These are phyloP conservation scores for Fusarium pseudoanthophilum DNA, from an alignment of 2,329 filamentous ascomycete genomes.

Conservation along the genomic window DNA sequence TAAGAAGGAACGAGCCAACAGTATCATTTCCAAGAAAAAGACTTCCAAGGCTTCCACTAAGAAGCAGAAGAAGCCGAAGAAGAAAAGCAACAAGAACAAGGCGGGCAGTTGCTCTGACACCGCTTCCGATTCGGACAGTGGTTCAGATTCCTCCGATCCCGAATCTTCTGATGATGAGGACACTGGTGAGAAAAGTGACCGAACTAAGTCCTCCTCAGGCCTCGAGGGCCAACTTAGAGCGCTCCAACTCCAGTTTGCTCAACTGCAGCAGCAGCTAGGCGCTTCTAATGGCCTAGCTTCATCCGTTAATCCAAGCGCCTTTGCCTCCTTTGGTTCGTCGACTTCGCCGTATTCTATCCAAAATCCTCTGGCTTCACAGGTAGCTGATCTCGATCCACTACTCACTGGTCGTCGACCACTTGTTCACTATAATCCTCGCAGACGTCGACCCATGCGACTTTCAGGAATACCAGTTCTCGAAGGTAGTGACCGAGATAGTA, in stretches of 20 bases:
- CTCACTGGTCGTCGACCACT: neutral
- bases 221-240: slow-evolving; percentile 46
- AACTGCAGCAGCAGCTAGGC: slow-evolving; percentile 41
- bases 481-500: neutral
- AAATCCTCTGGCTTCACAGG: neutral
- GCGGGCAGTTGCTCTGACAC: slow-evolving; percentile 9
- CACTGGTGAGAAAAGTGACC: slow-evolving; percentile 19
- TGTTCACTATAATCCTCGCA: neutral
- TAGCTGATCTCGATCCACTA: neutral
- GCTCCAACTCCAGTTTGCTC: slow-evolving; percentile 44
- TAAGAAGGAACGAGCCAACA: slow-evolving; percentile 15
- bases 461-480: neutral
- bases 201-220: slow-evolving; percentile 20
- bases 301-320: neutral
- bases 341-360: slow-evolving; percentile 3
- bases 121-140: slow-evolving; percentile 29
- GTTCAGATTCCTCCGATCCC: slow-evolving; percentile 41
- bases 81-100: slow-evolving; percentile 10
- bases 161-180: slow-evolving; percentile 35
- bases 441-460: neutral
- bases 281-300: slow-evolving; percentile 1
- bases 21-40: slow-evolving; percentile 21
- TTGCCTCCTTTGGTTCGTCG: neutral
- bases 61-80: slow-evolving; percentile 21
- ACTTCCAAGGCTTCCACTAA: slow-evolving; percentile 12